A percentile compares a stretch with the other conserved stretches of the same genome.
phyloP scores from a whole-genome alignment of 805 yeast species.

The Metschnikowia bowlesiae region DNA sequence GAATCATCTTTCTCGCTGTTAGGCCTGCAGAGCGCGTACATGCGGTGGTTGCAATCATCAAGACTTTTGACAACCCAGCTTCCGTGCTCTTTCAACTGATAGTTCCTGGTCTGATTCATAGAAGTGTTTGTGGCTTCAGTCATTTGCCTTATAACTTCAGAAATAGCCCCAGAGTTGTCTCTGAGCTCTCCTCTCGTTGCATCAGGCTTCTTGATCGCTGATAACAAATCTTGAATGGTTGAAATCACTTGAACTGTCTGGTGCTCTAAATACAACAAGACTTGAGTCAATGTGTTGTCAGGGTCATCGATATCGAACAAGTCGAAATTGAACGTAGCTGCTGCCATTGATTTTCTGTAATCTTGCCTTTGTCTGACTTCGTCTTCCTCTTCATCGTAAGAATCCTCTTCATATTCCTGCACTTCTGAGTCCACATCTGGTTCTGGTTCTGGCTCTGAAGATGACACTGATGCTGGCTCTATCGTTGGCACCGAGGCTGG shows the following conservation, averaged over 20 bases:
- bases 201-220: slow-evolving; percentile 71
- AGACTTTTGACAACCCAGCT: slow-evolving; percentile 84
- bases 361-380: slow-evolving; percentile 42
- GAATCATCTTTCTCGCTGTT: slow-evolving; percentile 41
- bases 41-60: slow-evolving; percentile 79
- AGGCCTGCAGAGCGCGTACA: slow-evolving; percentile 63
- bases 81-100: slow-evolving; percentile 83
- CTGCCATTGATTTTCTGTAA: slow-evolving; percentile 44
- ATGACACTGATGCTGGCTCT: too few species aligned
- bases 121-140: slow-evolving; percentile 82
- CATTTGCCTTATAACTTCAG: slow-evolving; percentile 77
- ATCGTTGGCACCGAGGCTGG: too few species aligned
- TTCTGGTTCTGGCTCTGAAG: not conserved
- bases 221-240: slow-evolving; percentile 77
- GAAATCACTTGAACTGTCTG: slow-evolving; percentile 90
- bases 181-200: slow-evolving; percentile 73
- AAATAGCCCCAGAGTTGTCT: slow-evolving; percentile 69
- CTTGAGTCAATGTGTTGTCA: slow-evolving; percentile 81
- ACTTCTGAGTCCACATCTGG: not conserved
- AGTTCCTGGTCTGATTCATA: slow-evolving; percentile 84
- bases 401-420: slow-evolving; percentile 14
- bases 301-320: slow-evolving; percentile 80
- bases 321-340: slow-evolving; percentile 62
- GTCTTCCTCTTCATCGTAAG: slow-evolving; percentile 26
- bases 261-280: slow-evolving; percentile 81